phyloP scores from a whole-genome alignment of 2,329 filamentous ascomycete genomes.

The Madurella mycetomatis region DNA sequence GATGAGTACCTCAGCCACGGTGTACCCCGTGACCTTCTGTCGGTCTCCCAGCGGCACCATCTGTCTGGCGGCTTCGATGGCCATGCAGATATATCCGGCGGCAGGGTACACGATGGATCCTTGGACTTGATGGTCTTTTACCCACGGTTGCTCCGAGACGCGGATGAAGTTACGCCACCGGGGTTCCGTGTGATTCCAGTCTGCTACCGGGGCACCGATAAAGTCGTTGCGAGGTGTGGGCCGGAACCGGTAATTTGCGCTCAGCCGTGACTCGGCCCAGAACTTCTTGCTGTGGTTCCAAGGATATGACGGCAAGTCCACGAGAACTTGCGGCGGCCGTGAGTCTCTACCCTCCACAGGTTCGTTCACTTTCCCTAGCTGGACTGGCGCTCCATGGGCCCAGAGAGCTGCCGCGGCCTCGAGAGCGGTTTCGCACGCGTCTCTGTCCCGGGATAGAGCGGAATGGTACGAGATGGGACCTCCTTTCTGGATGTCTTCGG shows the following conservation, averaged over 20 bases:
- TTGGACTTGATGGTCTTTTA: slow-evolving; percentile 45
- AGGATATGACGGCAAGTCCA: slow-evolving; percentile 38
- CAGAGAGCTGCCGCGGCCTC: background rate
- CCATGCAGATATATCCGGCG: slow-evolving; percentile 31
- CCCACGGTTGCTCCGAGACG: slow-evolving; percentile 35
- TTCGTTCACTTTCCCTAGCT: background rate
- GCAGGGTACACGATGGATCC: slow-evolving; percentile 44
- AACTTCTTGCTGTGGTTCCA: slow-evolving; percentile 39
- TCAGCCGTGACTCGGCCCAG: slow-evolving; percentile 34
- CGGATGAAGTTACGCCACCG: slow-evolving; percentile 32
- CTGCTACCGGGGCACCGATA: background rate
- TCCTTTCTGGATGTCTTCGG: too few species aligned
- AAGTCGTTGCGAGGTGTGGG: too few species aligned
- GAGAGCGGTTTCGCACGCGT: background rate
- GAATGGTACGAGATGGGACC: background rate
- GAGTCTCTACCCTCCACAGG: background rate
- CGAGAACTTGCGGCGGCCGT: background rate
- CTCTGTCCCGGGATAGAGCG: background rate
- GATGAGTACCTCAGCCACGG: too few species aligned
- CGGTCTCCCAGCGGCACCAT: background rate
- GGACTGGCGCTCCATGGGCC: background rate
- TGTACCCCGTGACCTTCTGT: too few species aligned
- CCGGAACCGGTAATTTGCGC: background rate
- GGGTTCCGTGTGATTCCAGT: slow-evolving; percentile 29
- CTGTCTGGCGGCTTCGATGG: slow-evolving; percentile 32